Evolutionary conservation across 208 protist species (phyloP).

Genomic region (Crithidia expoeki): DNA sequence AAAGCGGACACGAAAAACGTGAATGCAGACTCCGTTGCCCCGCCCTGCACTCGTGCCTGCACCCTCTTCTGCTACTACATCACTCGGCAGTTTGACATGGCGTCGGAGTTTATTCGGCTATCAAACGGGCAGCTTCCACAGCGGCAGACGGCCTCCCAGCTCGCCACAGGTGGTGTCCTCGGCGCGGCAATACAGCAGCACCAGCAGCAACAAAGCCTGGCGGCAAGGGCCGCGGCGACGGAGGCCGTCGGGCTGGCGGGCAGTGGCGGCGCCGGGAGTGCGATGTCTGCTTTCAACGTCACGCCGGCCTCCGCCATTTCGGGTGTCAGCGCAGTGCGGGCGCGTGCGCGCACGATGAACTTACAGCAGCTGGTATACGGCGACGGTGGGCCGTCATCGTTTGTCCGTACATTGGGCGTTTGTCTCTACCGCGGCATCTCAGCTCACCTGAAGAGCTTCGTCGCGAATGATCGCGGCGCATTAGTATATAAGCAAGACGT

Average conservation of each 20-base stretch:
- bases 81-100: conserved; percentile 78
- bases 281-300: background rate
- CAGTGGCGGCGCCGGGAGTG: background rate
- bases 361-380: conserved; percentile 85
- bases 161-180: conserved; percentile 7
- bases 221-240: conserved; percentile 13
- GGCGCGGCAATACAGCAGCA: conserved; percentile 25
- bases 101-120: conserved; percentile 83
- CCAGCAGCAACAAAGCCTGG: conserved; percentile 20
- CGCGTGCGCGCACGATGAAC: conserved; percentile 78
- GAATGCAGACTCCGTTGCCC: conserved; percentile 57
- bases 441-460: conserved; percentile 74
- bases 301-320: conserved; percentile 9
- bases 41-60: conserved; percentile 85
- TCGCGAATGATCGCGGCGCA: conserved; percentile 72
- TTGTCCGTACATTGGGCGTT: conserved; percentile 85
- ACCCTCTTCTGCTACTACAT: conserved; percentile 90
- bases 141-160: conserved; percentile 28
- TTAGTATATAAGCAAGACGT: conserved; percentile 91
- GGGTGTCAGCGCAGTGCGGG: conserved; percentile 49
- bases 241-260: conserved; percentile 8
- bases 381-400: conserved; percentile 78
- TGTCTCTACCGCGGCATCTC: conserved; percentile 84
- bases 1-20: conserved; percentile 46
- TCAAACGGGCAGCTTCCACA: conserved; percentile 68